These are phyloP conservation scores for Sextonia rubra DNA, from an alignment of 164 flowering plant genomes.

Conservation along the genomic window DNA sequence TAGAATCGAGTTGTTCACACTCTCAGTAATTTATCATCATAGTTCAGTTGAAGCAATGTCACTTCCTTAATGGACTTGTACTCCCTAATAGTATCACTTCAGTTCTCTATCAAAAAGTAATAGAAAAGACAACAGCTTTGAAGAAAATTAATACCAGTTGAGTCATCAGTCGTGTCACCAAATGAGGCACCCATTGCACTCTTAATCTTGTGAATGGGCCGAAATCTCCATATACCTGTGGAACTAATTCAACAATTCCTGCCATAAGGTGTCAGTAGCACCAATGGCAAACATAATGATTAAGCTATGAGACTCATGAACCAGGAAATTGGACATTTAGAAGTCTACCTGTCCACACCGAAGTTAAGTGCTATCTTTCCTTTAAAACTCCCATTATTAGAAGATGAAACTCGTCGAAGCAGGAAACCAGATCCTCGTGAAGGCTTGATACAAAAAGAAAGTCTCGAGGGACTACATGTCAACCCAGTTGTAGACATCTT, in stretches of 20 bases:
- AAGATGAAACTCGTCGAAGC: slow-evolving; percentile 19
- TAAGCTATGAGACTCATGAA: neutral
- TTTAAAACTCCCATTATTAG: slow-evolving; percentile 11
- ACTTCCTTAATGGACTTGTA: neutral
- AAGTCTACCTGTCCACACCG: slow-evolving; percentile 33
- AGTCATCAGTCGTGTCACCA: slow-evolving; percentile 53
- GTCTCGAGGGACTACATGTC: slow-evolving; percentile 39
- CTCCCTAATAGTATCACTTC: too few relatives aligned
- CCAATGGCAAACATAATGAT: neutral
- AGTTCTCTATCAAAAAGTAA: neutral
- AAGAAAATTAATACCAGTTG: slow-evolving; percentile 36
- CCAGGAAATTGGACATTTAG: neutral
- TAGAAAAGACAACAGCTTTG: neutral
- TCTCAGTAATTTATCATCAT: too few relatives aligned
- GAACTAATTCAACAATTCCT: slow-evolving; percentile 24
- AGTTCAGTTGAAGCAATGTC: neutral
- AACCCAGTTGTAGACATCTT: slow-evolving; percentile 55
- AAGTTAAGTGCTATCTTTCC: slow-evolving; percentile 16
- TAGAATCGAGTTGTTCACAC: too few relatives aligned
- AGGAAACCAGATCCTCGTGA: slow-evolving; percentile 14
- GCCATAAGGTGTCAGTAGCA: slow-evolving; percentile 11
- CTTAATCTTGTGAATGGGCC: slow-evolving; percentile 21
- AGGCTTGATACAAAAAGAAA: slow-evolving; percentile 23
- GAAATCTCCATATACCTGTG: slow-evolving; percentile 12
- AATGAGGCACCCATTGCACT: slow-evolving; percentile 79